Conservation (phyloP, 1,284 basidiomycete genomes). For the Butyriboletus pseudospeciosus region DNA sequence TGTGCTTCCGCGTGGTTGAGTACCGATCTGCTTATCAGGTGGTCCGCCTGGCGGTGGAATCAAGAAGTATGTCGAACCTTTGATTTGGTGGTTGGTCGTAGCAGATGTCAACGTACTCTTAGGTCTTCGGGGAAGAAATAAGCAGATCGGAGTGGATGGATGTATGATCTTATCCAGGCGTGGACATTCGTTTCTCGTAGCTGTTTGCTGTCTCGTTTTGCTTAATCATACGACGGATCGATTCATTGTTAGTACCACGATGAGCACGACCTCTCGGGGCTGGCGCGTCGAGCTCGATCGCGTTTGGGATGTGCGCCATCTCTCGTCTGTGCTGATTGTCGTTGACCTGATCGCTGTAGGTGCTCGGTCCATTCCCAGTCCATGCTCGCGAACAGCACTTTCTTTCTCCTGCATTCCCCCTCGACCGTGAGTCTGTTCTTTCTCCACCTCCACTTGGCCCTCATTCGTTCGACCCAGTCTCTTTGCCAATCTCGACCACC, state of each 20-base stretch:
- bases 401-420: slow-evolving; percentile 67
- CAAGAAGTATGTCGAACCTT: slow-evolving; percentile 62
- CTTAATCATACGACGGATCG: background rate
- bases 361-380: slow-evolving; percentile 75
- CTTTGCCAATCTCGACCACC: slow-evolving; percentile 17
- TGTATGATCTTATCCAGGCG: background rate
- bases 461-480: slow-evolving; percentile 10
- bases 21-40: slow-evolving; percentile 35
- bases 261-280: slow-evolving; percentile 1
- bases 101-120: slow-evolving; percentile 11
- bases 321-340: background rate
- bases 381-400: slow-evolving; percentile 78
- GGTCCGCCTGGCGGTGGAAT: slow-evolving; percentile 70
- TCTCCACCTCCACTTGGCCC: background rate
- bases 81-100: slow-evolving; percentile 1
- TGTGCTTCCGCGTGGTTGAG: slow-evolving; percentile 2
- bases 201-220: slow-evolving; percentile 1
- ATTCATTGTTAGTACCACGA: slow-evolving; percentile 1
- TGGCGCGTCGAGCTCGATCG: slow-evolving; percentile 26
- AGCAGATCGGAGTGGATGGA: background rate
- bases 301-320: slow-evolving; percentile 26
- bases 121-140: slow-evolving; percentile 70
- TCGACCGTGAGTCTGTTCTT: slow-evolving; percentile 47
- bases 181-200: slow-evolving; percentile 1
- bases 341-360: slow-evolving; percentile 35